Percentiles rank a stretch among this genome's conserved stretches.
Evolutionary conservation across 2,329 filamentous ascomycete species (phyloP).

Genomic region (Aspergillus texensis): DNA sequence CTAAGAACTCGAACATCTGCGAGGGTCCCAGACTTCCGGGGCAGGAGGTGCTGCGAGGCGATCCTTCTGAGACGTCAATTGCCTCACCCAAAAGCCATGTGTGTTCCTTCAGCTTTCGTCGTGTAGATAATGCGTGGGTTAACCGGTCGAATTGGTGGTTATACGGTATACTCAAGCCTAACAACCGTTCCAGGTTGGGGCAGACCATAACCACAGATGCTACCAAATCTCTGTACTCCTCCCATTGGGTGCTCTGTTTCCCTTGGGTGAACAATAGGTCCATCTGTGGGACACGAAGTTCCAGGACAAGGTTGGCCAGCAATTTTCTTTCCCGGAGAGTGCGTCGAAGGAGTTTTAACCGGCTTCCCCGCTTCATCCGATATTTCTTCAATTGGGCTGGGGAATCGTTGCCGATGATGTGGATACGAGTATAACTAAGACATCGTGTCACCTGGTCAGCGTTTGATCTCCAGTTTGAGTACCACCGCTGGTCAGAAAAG

Average conservation of each 20-base stretch:
- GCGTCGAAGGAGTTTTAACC: conserved; percentile 57
- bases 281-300: conserved; percentile 56
- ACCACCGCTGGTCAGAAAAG: neutral
- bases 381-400: conserved; percentile 50
- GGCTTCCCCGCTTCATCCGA: conserved; percentile 52
- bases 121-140: conserved; percentile 58
- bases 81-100: conserved; percentile 58
- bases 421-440: conserved; percentile 52
- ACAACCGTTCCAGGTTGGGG: conserved; percentile 58
- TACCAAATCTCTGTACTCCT: conserved; percentile 55
- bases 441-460: conserved; percentile 13
- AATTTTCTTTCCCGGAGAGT: conserved; percentile 55
- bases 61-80: conserved; percentile 40
- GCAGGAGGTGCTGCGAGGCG: conserved; percentile 38
- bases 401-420: conserved; percentile 53
- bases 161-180: conserved; percentile 57
- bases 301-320: conserved; percentile 56
- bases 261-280: conserved; percentile 45
- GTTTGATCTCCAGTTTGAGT: conserved; percentile 11
- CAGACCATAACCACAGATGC: conserved; percentile 62
- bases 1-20: conserved; percentile 55
- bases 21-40: conserved; percentile 52
- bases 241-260: conserved; percentile 44
- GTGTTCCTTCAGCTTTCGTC: conserved; percentile 57
- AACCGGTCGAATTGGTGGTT: conserved; percentile 58